Evolutionary conservation across 495 filamentous ascomycete species (phyloP), one percentile per base, ranked within the genome.

Genomic region (Cercophora sp.): DNA sequence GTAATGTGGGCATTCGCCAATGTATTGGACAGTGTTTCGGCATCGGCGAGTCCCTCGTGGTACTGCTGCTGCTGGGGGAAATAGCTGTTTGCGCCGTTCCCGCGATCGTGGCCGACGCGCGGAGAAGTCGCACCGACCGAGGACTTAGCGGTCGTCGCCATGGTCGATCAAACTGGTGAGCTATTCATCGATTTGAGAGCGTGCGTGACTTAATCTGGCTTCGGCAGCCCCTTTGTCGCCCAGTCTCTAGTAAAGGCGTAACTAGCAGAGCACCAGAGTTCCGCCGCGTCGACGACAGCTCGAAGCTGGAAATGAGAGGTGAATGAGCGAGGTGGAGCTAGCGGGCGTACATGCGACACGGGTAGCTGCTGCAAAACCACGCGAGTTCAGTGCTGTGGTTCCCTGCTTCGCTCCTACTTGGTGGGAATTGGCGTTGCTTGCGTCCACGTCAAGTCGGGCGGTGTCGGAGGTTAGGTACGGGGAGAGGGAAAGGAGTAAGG

Each of bases 21-120:
- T 4, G 74, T 69, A 51, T 75, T 76, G 56, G 70, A 65, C 23
- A 69, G 27, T 3, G 71, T 73, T 45, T 73, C 63, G 46, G 68
- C 57, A 47, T 72, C 66, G 8, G 66, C 51, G 18, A 57, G 48
- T n/a, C 43, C 36, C 24, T 25, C 34, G 27, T 50, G 45, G 18
- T 59, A 57, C 26, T 51, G 26, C 43, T 58, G 61, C 31, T 62
- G 62, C 16, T 61, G 62, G 20, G 57, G 45, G 15, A 58, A 63
- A 32, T 63, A 58, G 41, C 37, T 51, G 23, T 42, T 18, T n/a
- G 31, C 8, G 16, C 48, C 51, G 20, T 56, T 24, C 13, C 49
- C 60, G 32, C 55, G 55, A 13, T 55, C 58, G 27, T 43, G 42
- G 35, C 41, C 48, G 34, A 48, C 8, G 1, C 58, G 54, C 11